Evolutionary conservation across 352 stramenopile genomes (phyloP).

Genomic region (Globisporangium cederbergense): DNA sequence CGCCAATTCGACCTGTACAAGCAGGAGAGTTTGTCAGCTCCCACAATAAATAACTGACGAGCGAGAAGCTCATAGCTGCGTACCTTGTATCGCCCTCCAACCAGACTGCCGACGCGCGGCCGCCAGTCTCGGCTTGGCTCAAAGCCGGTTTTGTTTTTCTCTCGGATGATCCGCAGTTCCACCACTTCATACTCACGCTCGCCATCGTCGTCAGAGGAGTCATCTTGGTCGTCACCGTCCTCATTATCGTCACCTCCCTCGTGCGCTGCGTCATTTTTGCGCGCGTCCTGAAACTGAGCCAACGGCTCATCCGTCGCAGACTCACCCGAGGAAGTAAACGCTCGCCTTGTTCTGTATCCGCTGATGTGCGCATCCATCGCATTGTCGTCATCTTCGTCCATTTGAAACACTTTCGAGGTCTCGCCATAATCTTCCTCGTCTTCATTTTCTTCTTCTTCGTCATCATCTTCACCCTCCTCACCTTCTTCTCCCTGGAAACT

Average conservation of each 20-base stretch:
- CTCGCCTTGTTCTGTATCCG: constrained; percentile 3
- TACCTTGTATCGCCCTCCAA: constrained; percentile 68
- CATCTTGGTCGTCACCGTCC: constrained; percentile 33
- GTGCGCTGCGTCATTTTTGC: constrained; percentile 12
- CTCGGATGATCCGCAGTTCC: constrained; percentile 64
- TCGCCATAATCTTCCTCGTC: constrained; percentile 25
- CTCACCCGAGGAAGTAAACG: constrained; percentile 13
- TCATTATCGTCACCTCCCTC: constrained; percentile 7
- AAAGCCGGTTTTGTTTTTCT: constrained; percentile 80
- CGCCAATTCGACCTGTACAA: constrained; percentile 51
- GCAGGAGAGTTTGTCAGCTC: constrained; percentile 7
- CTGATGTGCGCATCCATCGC: constrained; percentile 13
- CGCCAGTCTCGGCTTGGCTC: constrained; percentile 76
- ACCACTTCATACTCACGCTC: constrained; percentile 68
- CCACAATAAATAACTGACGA: constrained; percentile 32
- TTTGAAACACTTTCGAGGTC: constrained; percentile 53
- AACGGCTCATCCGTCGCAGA: neutral
- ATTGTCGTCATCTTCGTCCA: constrained; percentile 46
- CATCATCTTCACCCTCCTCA: constrained; percentile 17
- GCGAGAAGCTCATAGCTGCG: neutral
- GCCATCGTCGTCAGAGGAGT: constrained; percentile 37
- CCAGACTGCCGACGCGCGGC: constrained; percentile 47
- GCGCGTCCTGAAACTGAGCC: neutral
- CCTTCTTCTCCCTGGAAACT: constrained; percentile 45
- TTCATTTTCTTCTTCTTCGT: constrained; percentile 20